Percentiles rank a stretch among this genome's conserved stretches.
Evolutionary conservation across 1,284 basidiomycete genomes (phyloP).

Genomic region (Caloboletus firmus): DNA sequence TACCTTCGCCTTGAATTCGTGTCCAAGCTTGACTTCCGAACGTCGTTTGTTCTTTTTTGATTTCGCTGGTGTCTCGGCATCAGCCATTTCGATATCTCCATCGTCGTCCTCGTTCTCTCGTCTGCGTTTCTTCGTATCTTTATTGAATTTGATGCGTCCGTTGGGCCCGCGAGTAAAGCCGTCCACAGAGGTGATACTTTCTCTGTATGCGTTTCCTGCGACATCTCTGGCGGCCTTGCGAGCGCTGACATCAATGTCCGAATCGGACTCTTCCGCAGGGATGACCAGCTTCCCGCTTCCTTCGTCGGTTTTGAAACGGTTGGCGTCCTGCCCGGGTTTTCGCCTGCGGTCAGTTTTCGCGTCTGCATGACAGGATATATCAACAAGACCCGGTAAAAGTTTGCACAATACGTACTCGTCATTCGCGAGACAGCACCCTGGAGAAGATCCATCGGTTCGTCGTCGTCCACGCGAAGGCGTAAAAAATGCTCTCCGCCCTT

Average conservation of each 20-base stretch:
- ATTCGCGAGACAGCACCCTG: constrained; percentile 79
- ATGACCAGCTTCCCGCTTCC: constrained; percentile 90
- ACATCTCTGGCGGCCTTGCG: constrained; percentile 50
- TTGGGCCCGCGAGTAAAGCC: constrained; percentile 84
- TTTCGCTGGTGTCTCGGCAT: constrained; percentile 39
- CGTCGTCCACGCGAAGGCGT: constrained; percentile 85
- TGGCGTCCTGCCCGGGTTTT: constrained; percentile 85
- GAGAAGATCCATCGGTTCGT: constrained; percentile 95
- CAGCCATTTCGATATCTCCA: constrained; percentile 64
- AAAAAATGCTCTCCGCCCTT: constrained; percentile 45
- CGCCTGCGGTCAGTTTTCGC: constrained; percentile 54
- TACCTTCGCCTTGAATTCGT: constrained; percentile 89
- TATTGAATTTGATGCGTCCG: constrained; percentile 93
- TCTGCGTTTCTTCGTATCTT: constrained; percentile 90
- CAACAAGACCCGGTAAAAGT: constrained; percentile 1
- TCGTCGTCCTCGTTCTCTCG: constrained; percentile 65
- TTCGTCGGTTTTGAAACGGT: constrained; percentile 85
- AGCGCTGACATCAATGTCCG: constrained; percentile 38
- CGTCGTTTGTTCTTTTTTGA: constrained; percentile 62
- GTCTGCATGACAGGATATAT: constrained; percentile 40
- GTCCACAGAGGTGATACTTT: constrained; percentile 80
- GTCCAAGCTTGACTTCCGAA: constrained; percentile 64
- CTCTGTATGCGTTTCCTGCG: constrained; percentile 82
- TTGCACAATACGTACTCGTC: constrained; percentile 56
- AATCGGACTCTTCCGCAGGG: constrained; percentile 57